Base-by-base conservation (phyloP, 805 yeast species). In the Candida ficus region DNA sequence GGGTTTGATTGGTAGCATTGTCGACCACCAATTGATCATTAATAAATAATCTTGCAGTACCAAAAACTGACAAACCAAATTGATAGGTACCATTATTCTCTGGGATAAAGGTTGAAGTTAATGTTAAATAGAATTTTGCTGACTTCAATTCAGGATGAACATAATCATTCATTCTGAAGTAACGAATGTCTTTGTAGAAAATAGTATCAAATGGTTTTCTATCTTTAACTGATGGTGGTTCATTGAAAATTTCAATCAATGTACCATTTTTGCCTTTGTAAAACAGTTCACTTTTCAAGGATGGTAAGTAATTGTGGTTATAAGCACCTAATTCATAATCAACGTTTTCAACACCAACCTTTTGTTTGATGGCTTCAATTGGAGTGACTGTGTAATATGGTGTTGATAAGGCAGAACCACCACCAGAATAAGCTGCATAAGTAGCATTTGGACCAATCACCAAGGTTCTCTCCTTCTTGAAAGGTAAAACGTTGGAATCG, bases 361-460 rank as follows among this genome's bases (percentile, higher is more conserved):
- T 60, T 25, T 56, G 46, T 9, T 54, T 39, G 40, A 76, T 69
- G n/a, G 73, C 78, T 14, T 73, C 72, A 33, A 55, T 67, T 4
- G 79, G 78, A 12, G 76, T 59, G 7, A 72, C 63, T 12, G 66
- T 60, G 54, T 75, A 72, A 52, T 73, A 67, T 5, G 78, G 69
- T 17, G 59, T 56, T 46, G 74, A 58, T 10, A 76, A 62, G 28
- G 83, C 81, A 17, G 82, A 76, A 7, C 84, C 84, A 46, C 84
- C 84, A 43, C 84, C 83, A 19, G 76, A 70, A 45, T 64, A 71
- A 29, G 70, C 67, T 7, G 76, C 63, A 34, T 53, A 57, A 46
- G 66, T 73, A 21, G 76, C 82, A 46, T 73, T 75, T 28, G 83
- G 82, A 4, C 85, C 86, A 50, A 79, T 73, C 14, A 79, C 75